Conservation (phyloP, 805 yeast species). For the Wickerhamiella azymoides region DNA sequence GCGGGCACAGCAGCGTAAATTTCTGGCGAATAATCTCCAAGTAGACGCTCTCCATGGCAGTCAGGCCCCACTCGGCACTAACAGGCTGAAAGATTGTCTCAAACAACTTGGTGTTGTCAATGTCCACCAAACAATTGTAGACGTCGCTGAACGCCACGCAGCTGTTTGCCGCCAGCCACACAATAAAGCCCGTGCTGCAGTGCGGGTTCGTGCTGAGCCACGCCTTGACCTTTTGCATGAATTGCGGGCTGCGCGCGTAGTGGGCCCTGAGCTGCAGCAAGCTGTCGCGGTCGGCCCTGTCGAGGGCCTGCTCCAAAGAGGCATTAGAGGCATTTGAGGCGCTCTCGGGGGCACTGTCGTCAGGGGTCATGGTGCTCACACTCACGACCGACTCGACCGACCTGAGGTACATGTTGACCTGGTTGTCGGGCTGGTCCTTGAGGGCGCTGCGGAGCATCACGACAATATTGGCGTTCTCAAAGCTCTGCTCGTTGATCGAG, state of each 20-base stretch:
- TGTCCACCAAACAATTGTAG: slow-evolving; percentile 2
- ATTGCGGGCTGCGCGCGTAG: not conserved
- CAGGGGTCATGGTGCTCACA: slow-evolving; percentile 2
- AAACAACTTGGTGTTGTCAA: not conserved
- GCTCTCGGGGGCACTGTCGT: not conserved
- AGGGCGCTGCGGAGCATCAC: slow-evolving; percentile 4
- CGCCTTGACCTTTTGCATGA: not conserved
- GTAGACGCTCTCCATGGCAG: not conserved
- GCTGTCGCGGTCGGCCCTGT: not conserved
- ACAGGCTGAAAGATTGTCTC: slow-evolving; percentile 1
- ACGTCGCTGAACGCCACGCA: slow-evolving; percentile 5
- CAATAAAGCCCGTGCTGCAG: not conserved
- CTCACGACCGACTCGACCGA: not conserved
- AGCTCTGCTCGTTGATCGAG: not conserved
- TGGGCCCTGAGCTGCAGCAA: not conserved
- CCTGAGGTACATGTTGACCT: slow-evolving; percentile 3
- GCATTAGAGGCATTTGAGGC: no score
- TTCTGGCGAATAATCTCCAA: not conserved
- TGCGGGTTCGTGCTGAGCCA: not conserved
- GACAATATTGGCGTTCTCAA: slow-evolving; percentile 4
- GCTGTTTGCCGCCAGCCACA: not conserved
- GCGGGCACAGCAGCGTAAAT: not conserved
- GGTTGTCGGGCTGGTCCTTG: not conserved
- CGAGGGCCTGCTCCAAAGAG: not conserved
- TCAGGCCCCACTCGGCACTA: not conserved